These are phyloP conservation scores for Hortiboletus flavorubellus DNA, from an alignment of 768 basidiomycete species.

Conservation along the genomic window DNA sequence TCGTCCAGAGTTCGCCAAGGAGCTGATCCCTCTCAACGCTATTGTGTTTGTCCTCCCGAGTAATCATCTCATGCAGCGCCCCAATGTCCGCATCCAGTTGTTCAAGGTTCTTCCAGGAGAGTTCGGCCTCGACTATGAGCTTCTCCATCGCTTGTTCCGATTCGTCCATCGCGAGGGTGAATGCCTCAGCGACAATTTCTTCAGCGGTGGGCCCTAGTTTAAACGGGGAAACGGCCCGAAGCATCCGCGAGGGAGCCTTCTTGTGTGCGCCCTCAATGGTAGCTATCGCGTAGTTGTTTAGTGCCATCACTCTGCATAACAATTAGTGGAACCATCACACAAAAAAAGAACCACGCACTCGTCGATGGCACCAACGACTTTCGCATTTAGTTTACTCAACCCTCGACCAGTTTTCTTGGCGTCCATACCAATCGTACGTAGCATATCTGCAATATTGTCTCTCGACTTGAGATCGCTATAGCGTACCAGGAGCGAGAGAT, in stretches of 20 bases:
- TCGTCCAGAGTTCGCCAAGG: slow-evolving; percentile 67
- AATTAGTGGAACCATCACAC: slow-evolving; percentile 1
- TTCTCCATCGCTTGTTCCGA: slow-evolving; percentile 50
- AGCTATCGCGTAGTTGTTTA: slow-evolving; percentile 67
- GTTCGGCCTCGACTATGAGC: slow-evolving; percentile 66
- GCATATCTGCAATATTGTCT: slow-evolving; percentile 50
- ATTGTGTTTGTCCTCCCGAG: slow-evolving; percentile 53
- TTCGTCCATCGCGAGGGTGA: slow-evolving; percentile 60
- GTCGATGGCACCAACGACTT: slow-evolving; percentile 72
- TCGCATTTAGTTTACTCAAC: slow-evolving; percentile 60
- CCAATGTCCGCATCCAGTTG: slow-evolving; percentile 58
- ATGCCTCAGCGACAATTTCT: slow-evolving; percentile 50
- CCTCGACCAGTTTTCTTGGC: slow-evolving; percentile 59
- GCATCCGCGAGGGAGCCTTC: slow-evolving; percentile 26
- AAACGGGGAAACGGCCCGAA: slow-evolving; percentile 42
- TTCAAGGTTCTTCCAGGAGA: slow-evolving; percentile 52
- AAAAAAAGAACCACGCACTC: slow-evolving; percentile 41
- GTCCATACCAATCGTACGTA: slow-evolving; percentile 55
- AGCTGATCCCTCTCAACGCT: slow-evolving; percentile 48
- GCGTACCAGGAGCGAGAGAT: slow-evolving; percentile 60
- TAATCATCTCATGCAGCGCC: slow-evolving; percentile 54
- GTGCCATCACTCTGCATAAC: slow-evolving; percentile 57
- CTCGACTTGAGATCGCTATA: slow-evolving; percentile 59
- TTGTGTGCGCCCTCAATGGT: slow-evolving; percentile 43
- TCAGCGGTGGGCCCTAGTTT: slow-evolving; percentile 32